Percentiles rank a stretch among this genome's conserved stretches.
phyloP scores from a whole-genome alignment of 441 rosid genomes.

The Raphanus hybrid region DNA sequence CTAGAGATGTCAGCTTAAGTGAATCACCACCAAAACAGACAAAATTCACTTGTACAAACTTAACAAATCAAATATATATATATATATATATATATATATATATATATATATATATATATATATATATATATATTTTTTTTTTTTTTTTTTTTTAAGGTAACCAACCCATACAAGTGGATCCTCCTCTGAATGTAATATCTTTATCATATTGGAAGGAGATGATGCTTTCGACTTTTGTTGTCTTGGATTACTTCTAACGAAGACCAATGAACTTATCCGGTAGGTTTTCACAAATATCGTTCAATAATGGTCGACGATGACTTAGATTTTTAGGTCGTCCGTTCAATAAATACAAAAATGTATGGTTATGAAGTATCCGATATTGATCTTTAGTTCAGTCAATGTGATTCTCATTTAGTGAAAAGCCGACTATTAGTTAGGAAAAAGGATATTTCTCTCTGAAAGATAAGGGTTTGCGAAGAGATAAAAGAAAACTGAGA shows the following conservation, averaged over 20 bases:
- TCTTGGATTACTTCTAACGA: not conserved
- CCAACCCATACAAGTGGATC: too few relatives aligned
- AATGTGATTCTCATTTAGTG: slow-evolving; percentile 8
- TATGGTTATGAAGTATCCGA: not conserved
- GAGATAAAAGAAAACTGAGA: not conserved
- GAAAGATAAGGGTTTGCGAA: not conserved
- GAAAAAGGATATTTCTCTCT: not conserved
- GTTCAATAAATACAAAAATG: slow-evolving; percentile 6
- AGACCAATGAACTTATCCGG: slow-evolving; percentile 5
- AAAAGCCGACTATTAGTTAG: not conserved
- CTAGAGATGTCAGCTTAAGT: too few relatives aligned
- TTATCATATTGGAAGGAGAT: not conserved
- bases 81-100: too few relatives aligned
- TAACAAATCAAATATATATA: too few relatives aligned
- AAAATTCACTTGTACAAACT: too few relatives aligned
- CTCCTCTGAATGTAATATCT: too few relatives aligned
- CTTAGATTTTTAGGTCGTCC: slow-evolving; percentile 13
- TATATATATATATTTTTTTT: too few relatives aligned
- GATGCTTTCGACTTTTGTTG: not conserved
- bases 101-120: too few relatives aligned
- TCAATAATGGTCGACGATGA: slow-evolving; percentile 5
- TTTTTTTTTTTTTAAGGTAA: too few relatives aligned
- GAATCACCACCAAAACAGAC: too few relatives aligned
- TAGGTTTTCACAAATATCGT: not conserved
- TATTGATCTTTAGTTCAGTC: not conserved